A percentile compares a stretch with the other conserved stretches of the same genome.
Evolutionary conservation across 495 filamentous ascomycete species (phyloP).

Genomic region (Tricharina praecox): DNA sequence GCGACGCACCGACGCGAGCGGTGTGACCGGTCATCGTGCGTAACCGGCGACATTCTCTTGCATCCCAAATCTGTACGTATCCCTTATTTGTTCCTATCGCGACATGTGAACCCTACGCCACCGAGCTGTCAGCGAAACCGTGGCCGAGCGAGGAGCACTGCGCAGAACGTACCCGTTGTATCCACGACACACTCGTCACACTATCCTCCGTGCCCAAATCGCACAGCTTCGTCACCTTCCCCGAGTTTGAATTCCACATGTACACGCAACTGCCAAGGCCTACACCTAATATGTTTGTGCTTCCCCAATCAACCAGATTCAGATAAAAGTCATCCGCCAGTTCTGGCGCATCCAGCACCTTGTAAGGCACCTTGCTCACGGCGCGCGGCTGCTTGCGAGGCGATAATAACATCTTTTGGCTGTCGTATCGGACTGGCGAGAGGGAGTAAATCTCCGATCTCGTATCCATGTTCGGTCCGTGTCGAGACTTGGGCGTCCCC

Average conservation of each 20-base stretch:
- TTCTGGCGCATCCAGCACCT: slow-evolving; percentile 91
- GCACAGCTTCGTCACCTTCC: slow-evolving; percentile 78
- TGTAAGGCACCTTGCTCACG: slow-evolving; percentile 91
- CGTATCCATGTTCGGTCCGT: slow-evolving; percentile 70
- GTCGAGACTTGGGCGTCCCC: slow-evolving; percentile 71
- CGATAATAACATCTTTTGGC: slow-evolving; percentile 77
- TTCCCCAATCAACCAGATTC: slow-evolving; percentile 97
- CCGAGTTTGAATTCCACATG: slow-evolving; percentile 88
- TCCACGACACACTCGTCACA: slow-evolving; percentile 94
- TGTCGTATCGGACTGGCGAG: slow-evolving; percentile 76
- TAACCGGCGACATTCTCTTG: slow-evolving; percentile 61
- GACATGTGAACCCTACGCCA: slow-evolving; percentile 64
- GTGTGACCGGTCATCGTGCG: slow-evolving; percentile 95
- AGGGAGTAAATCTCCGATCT: slow-evolving; percentile 83
- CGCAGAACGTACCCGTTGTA: slow-evolving; percentile 44
- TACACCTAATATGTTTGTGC: slow-evolving; percentile 78
- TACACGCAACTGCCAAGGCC: slow-evolving; percentile 89
- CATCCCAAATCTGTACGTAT: slow-evolving; percentile 94
- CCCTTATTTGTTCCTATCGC: slow-evolving; percentile 88
- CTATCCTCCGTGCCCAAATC: slow-evolving; percentile 73
- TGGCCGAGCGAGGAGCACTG: not conserved
- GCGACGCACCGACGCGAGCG: slow-evolving; percentile 49
- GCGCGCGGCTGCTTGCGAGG: slow-evolving; percentile 74
- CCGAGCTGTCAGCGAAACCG: slow-evolving; percentile 5
- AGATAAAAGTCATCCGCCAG: slow-evolving; percentile 94